phyloP scores from a whole-genome alignment of 2,329 filamentous ascomycete genomes.

The Triangularia setosa region DNA sequence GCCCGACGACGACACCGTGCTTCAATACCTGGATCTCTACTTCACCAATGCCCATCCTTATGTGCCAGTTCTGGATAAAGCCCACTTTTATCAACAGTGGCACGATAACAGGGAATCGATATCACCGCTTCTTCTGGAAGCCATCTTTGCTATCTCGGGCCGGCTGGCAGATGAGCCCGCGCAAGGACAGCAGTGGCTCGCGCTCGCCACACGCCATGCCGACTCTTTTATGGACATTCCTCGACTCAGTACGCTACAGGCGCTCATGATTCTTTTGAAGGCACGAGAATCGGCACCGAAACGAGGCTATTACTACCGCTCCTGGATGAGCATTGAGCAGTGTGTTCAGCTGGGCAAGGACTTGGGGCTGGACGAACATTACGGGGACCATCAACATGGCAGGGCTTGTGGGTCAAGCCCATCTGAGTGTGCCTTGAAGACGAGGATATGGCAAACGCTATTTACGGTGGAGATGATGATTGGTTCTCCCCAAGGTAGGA shows the following conservation, averaged over 20 bases:
- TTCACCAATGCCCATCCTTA: constrained; percentile 91
- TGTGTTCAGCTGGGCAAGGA: constrained; percentile 93
- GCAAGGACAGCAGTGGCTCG: constrained; percentile 88
- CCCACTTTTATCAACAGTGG: constrained; percentile 86
- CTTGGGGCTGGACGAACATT: constrained; percentile 82
- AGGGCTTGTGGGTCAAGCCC: constrained; percentile 64
- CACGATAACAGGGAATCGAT: constrained; percentile 75
- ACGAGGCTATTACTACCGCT: constrained; percentile 91
- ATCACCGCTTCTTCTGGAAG: constrained; percentile 83
- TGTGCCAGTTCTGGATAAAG: constrained; percentile 80
- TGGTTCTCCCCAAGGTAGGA: constrained; percentile 81
- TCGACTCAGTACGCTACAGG: constrained; percentile 85
- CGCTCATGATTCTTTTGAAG: constrained; percentile 80
- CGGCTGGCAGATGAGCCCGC: constrained; percentile 77
- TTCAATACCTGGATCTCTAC: constrained; percentile 85
- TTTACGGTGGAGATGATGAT: constrained; percentile 89
- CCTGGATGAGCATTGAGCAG: constrained; percentile 93
- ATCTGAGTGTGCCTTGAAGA: constrained; percentile 78
- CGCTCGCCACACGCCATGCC: constrained; percentile 81
- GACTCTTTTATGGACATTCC: constrained; percentile 93
- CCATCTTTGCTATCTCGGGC: constrained; percentile 85
- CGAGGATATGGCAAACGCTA: constrained; percentile 83
- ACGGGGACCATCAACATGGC: constrained; percentile 70
- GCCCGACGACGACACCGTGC: constrained; percentile 77
- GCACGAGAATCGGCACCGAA: constrained; percentile 89